Evolutionary conservation across 2,329 filamentous ascomycete genomes (phyloP).

Genomic region (Ceratocystis smalleyi): DNA sequence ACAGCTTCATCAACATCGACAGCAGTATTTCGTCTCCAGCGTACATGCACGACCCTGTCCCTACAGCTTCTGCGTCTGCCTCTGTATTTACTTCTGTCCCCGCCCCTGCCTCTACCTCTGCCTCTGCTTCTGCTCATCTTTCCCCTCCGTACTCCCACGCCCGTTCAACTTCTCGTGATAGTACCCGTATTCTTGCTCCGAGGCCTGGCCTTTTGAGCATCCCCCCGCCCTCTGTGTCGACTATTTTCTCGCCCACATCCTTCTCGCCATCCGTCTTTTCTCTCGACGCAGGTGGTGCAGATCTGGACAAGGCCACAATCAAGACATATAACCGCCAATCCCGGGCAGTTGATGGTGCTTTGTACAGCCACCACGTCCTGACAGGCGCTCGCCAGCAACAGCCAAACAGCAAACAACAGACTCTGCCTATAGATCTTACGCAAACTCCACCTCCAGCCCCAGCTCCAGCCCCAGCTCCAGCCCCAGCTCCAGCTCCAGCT

Average conservation of each 20-base stretch:
- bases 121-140: background rate
- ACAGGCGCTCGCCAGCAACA: background rate
- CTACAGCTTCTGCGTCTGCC: background rate
- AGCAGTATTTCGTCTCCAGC: background rate
- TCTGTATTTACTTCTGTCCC: background rate
- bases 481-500: background rate
- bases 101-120: background rate
- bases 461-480: background rate
- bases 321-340: background rate
- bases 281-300: background rate
- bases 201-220: background rate
- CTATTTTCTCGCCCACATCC: slow-evolving; percentile 5
- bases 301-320: background rate
- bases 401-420: no score
- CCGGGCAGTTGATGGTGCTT: background rate
- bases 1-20: background rate
- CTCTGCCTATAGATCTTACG: no score
- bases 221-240: background rate
- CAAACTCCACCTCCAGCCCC: background rate
- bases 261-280: background rate
- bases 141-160: background rate
- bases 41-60: background rate
- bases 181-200: background rate
- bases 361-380: background rate
- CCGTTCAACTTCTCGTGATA: background rate